Percentiles rank a stretch among this genome's conserved stretches.
Evolutionary conservation across 305 asterid species (phyloP).

Genomic region (Fraxinus ornus): DNA sequence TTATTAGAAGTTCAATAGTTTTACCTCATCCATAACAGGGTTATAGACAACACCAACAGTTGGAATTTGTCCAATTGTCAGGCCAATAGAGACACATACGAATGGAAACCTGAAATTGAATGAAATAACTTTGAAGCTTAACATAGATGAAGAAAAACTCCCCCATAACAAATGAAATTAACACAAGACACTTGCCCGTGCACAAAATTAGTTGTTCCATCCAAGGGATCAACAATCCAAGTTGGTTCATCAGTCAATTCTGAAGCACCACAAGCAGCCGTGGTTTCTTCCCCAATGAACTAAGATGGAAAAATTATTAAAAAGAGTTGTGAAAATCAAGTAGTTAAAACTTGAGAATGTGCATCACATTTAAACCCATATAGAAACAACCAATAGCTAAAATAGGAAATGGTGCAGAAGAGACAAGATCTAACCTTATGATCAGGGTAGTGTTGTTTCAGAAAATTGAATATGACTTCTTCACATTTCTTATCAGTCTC

Average conservation of each 20-base stretch:
- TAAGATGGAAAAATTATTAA: conserved; percentile 26
- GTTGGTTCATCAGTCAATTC: conserved; percentile 90
- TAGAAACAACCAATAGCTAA: conserved; percentile 4
- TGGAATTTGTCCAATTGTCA: conserved; percentile 72
- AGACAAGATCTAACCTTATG: conserved; percentile 55
- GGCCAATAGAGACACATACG: conserved; percentile 93
- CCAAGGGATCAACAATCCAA: conserved; percentile 97
- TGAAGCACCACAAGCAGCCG: conserved; percentile 76
- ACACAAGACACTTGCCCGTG: conserved; percentile 60
- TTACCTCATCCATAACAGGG: conserved; percentile 94
- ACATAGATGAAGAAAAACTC: not conserved
- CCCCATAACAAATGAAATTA: not conserved
- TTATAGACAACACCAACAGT: conserved; percentile 89
- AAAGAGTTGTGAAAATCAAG: conserved; percentile 9
- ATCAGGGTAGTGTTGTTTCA: conserved; percentile 63
- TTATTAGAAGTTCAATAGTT: conserved; percentile 5
- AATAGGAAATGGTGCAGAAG: conserved; percentile 8
- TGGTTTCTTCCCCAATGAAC: conserved; percentile 98
- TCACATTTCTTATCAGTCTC: conserved; percentile 95
- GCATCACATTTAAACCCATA: conserved; percentile 11
- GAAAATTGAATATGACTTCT: conserved; percentile 66
- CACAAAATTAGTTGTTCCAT: conserved; percentile 96
- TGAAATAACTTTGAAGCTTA: conserved; percentile 16
- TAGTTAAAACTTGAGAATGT: not conserved
- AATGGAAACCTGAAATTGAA: conserved; percentile 73